These are phyloP conservation scores for Murraya koenigii DNA, from an alignment of 345 rosid species.

Conservation along the genomic window DNA sequence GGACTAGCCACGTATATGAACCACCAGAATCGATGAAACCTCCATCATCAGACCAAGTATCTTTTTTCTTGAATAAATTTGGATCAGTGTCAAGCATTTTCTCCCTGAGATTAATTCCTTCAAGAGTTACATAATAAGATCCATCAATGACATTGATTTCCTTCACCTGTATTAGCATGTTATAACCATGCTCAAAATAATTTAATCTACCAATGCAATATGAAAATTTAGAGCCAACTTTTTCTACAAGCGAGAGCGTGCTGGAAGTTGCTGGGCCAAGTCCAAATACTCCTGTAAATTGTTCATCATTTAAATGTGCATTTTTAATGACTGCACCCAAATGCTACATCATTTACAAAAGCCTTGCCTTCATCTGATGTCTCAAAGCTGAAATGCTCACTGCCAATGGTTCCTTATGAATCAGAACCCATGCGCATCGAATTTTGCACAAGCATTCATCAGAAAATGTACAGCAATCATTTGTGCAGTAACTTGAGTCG, in stretches of 20 bases:
- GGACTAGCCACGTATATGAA: conserved; percentile 16
- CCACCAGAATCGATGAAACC: conserved; percentile 34
- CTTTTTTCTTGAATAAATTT: background rate
- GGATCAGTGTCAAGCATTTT: conserved; percentile 26
- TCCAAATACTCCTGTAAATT: conserved; percentile 31
- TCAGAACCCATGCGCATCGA: conserved; percentile 12
- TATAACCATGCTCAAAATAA: conserved; percentile 21
- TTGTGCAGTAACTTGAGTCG: background rate
- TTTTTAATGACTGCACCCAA: conserved; percentile 29
- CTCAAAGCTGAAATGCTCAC: conserved; percentile 23
- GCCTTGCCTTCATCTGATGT: conserved; percentile 19
- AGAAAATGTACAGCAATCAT: conserved; percentile 5
- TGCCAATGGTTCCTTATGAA: conserved; percentile 22
- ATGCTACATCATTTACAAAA: background rate
- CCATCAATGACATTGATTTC: background rate
- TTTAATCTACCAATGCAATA: conserved; percentile 36
- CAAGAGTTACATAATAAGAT: conserved; percentile 25
- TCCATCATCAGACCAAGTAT: background rate
- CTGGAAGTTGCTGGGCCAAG: conserved; percentile 14
- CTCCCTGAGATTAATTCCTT: conserved; percentile 34
- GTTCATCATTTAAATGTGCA: background rate
- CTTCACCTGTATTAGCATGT: conserved; percentile 27
- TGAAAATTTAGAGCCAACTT: conserved; percentile 29
- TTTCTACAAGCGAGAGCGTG: conserved; percentile 11
- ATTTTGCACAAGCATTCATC: conserved; percentile 18